A percentile compares a stretch with the other conserved stretches of the same genome.
Evolutionary conservation across 2,329 filamentous ascomycete genomes (phyloP).

Genomic region (Domatiomyces globalis): DNA sequence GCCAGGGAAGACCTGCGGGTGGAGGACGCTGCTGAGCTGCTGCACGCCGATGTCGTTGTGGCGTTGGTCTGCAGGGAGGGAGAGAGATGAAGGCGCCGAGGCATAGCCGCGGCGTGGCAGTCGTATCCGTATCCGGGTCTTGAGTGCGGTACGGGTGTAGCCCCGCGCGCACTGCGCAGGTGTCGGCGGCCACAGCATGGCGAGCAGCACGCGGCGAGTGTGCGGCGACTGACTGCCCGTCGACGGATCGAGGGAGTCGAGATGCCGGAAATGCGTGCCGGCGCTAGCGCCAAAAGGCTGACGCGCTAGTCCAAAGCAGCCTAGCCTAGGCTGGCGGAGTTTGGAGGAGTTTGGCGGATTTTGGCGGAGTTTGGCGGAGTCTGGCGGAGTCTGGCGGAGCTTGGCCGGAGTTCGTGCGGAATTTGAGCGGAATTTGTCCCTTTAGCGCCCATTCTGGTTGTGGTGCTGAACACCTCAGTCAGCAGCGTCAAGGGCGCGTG

Average conservation of each 20-base stretch:
- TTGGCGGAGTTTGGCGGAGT: no score
- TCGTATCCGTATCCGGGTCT: conserved; percentile 17
- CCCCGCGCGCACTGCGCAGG: conserved; percentile 18
- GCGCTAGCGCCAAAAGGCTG: not conserved
- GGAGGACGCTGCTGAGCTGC: conserved; percentile 73
- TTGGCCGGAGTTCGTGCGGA: no score
- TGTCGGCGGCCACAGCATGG: conserved; percentile 19
- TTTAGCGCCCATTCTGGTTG: no score
- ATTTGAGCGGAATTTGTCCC: not conserved
- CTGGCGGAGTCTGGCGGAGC: no score
- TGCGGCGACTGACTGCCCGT: not conserved
- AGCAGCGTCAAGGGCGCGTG: no score
- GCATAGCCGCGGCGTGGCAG: conserved; percentile 9
- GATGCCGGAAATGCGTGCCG: not conserved
- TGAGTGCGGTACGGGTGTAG: conserved; percentile 18
- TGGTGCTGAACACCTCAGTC: no score
- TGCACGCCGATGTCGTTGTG: conserved; percentile 92
- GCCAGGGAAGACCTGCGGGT: conserved; percentile 64
- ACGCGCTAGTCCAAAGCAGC: not conserved
- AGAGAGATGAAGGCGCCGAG: conserved; percentile 10
- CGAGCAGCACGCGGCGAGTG: not conserved
- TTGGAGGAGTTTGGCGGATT: no score
- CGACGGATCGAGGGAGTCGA: no score
- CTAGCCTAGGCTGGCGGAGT: no score
- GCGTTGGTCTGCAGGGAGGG: conserved; percentile 39